Evolutionary conservation across 2,329 filamentous ascomycete genomes (phyloP).

Genomic region (Coniochaeta hoffmannii): DNA sequence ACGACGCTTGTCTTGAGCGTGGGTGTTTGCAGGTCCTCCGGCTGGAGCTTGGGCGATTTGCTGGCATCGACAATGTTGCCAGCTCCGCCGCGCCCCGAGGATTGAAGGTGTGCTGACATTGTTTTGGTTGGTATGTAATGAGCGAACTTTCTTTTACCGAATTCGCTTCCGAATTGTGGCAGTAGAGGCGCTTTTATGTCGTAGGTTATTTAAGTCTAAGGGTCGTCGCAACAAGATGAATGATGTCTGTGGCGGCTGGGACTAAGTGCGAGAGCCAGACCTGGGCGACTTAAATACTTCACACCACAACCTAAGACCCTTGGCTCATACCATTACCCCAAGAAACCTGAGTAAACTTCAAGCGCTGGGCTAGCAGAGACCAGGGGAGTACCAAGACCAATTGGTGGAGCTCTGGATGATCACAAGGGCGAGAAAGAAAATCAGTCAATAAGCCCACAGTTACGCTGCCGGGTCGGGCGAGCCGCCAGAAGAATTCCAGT

Average conservation of each 20-base stretch:
- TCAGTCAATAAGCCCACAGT: not conserved
- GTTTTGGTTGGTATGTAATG: constrained; percentile 20
- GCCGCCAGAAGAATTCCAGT: not conserved
- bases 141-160: constrained; percentile 11
- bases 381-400: not conserved
- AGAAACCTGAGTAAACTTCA: not conserved
- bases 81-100: constrained; percentile 72
- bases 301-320: not conserved
- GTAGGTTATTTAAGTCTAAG: too few relatives aligned
- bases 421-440: not conserved
- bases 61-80: constrained; percentile 60
- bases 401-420: not conserved
- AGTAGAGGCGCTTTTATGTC: too few relatives aligned
- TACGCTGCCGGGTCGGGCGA: not conserved
- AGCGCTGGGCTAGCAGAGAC: not conserved
- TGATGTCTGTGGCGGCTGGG: not conserved
- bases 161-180: too few relatives aligned
- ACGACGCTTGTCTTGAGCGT: constrained; percentile 76
- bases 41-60: constrained; percentile 37
- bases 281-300: not conserved
- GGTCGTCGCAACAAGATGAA: not conserved
- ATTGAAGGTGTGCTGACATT: constrained; percentile 35
- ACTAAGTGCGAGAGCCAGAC: not conserved
- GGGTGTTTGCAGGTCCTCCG: constrained; percentile 70
- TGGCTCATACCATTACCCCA: not conserved